phyloP scores from a whole-genome alignment of 2,329 filamentous ascomycete genomes.

The Herpotrichia juniperi region DNA sequence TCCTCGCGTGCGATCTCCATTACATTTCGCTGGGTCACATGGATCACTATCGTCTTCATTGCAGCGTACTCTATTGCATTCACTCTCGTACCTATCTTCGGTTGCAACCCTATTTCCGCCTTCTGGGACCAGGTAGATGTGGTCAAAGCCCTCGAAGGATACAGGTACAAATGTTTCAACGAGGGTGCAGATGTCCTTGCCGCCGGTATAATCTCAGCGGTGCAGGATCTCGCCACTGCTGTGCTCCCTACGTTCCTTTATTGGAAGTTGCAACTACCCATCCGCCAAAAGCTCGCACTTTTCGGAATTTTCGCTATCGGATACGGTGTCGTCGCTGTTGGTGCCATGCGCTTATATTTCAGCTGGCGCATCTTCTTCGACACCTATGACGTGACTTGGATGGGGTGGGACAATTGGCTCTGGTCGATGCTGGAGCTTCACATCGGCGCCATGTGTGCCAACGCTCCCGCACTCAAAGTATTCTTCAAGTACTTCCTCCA shows the following conservation, averaged over 20 bases:
- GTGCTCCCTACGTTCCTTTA: slow-evolving; percentile 38
- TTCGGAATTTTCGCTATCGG: slow-evolving; percentile 41
- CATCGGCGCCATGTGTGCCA: slow-evolving; percentile 38
- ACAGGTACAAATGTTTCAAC: slow-evolving; percentile 38
- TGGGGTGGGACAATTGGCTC: slow-evolving; percentile 24
- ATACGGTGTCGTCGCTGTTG: slow-evolving; percentile 32
- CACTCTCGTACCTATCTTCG: slow-evolving; percentile 33
- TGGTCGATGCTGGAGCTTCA: slow-evolving; percentile 34
- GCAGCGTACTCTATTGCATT: slow-evolving; percentile 31
- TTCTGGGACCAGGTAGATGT: slow-evolving; percentile 37
- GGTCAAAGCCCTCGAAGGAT: slow-evolving; percentile 22
- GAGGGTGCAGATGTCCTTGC: slow-evolving; percentile 37
- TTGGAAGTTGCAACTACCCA: slow-evolving; percentile 36
- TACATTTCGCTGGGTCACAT: slow-evolving; percentile 29
- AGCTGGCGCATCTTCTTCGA: slow-evolving; percentile 34
- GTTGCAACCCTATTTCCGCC: slow-evolving; percentile 36
- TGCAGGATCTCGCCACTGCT: slow-evolving; percentile 38
- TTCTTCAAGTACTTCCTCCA: slow-evolving; percentile 40
- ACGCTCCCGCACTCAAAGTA: slow-evolving; percentile 38
- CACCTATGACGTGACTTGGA: slow-evolving; percentile 39
- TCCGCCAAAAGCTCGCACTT: slow-evolving; percentile 35
- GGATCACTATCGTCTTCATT: slow-evolving; percentile 36
- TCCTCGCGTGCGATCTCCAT: slow-evolving; percentile 32
- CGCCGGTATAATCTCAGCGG: slow-evolving; percentile 32
- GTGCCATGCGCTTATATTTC: slow-evolving; percentile 31